Evolutionary conservation across 2,329 filamentous ascomycete species (phyloP).

Genomic region (Fusarium newnesense): DNA sequence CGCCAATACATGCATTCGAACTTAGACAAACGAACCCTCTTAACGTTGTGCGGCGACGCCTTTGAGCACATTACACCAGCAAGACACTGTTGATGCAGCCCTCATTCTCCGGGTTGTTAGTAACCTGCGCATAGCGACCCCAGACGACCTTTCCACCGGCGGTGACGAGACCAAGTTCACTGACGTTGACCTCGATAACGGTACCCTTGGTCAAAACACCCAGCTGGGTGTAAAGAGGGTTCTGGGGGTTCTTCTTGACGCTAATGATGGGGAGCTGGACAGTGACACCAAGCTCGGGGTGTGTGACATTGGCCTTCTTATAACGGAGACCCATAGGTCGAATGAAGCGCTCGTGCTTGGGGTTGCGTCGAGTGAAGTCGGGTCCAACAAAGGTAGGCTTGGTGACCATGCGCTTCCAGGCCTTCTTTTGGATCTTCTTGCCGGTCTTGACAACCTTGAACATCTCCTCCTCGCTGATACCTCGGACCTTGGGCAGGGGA

Average conservation of each 20-base stretch:
- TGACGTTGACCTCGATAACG: conserved; percentile 89
- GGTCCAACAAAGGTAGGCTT: conserved; percentile 80
- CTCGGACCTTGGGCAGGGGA: conserved; percentile 91
- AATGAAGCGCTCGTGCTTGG: conserved; percentile 75
- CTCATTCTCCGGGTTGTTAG: conserved; percentile 59
- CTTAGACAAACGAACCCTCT: conserved; percentile 30
- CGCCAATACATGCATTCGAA: conserved; percentile 44
- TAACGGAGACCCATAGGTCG: conserved; percentile 62
- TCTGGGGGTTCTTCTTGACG: conserved; percentile 77
- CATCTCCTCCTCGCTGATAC: conserved; percentile 94
- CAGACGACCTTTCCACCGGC: conserved; percentile 93
- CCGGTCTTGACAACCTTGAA: conserved; percentile 97
- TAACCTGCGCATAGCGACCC: conserved; percentile 76
- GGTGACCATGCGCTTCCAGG: conserved; percentile 76
- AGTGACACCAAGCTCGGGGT: conserved; percentile 85
- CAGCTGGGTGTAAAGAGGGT: conserved; percentile 90
- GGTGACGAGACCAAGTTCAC: conserved; percentile 89
- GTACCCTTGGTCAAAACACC: conserved; percentile 89
- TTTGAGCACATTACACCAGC: conserved; percentile 36
- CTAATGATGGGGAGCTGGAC: conserved; percentile 84
- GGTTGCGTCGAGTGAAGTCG: conserved; percentile 89
- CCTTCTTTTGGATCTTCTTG: conserved; percentile 92
- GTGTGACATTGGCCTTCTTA: conserved; percentile 67
- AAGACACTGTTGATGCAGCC: conserved; percentile 49
- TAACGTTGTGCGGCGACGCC: conserved; percentile 7